Evolutionary conservation across 2,329 filamentous ascomycete species (phyloP).

Genomic region (Tolypocladium album): DNA sequence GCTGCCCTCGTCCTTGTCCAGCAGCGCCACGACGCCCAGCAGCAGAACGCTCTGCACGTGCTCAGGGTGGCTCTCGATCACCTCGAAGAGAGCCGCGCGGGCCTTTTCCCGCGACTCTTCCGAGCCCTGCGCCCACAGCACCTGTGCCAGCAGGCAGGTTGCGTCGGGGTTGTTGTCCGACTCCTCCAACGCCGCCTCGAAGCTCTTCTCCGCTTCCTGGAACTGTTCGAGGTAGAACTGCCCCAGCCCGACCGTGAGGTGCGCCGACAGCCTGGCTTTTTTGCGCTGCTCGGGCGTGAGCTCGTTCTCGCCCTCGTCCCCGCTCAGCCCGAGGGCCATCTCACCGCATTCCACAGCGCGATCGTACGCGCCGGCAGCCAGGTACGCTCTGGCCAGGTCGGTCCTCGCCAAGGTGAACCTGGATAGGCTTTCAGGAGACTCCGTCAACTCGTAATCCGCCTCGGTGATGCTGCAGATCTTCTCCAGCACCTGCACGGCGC

Average conservation of each 20-base stretch:
- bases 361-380: constrained; percentile 55
- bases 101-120: constrained; percentile 65
- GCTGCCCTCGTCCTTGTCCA: constrained; percentile 70
- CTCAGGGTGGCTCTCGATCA: constrained; percentile 61
- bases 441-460: constrained; percentile 71
- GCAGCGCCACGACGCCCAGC: constrained; percentile 70
- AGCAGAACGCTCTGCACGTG: constrained; percentile 75
- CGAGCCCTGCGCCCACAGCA: constrained; percentile 83
- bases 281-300: constrained; percentile 53
- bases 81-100: constrained; percentile 67
- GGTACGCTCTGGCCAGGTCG: constrained; percentile 74
- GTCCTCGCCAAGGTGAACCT: constrained; percentile 75
- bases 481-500: constrained; percentile 54
- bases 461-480: constrained; percentile 62
- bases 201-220: constrained; percentile 63
- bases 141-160: constrained; percentile 77
- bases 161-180: constrained; percentile 70
- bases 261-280: constrained; percentile 69
- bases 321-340: constrained; percentile 66
- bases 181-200: constrained; percentile 70
- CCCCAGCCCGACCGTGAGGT: constrained; percentile 76
- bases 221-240: constrained; percentile 60
- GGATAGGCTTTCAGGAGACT: constrained; percentile 62
- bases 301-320: constrained; percentile 58
- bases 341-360: constrained; percentile 71